Evolutionary conservation across 768 basidiomycete species (phyloP).

Genomic region (Russula ochroleuca): DNA sequence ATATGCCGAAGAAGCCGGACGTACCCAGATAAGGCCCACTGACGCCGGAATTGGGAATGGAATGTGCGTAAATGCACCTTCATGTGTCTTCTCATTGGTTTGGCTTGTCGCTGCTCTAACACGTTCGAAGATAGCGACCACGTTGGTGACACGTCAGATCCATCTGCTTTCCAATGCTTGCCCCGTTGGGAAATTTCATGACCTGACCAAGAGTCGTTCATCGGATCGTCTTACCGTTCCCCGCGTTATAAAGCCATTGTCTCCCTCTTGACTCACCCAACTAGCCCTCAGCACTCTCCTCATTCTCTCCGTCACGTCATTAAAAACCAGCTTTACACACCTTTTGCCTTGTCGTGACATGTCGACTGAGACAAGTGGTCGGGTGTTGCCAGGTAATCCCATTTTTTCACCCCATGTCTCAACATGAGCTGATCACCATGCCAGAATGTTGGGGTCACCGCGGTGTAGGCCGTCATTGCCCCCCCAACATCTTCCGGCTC

Average conservation of each 20-base stretch:
- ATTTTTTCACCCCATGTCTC: neutral
- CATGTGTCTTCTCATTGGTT: constrained; percentile 22
- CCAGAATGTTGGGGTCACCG: constrained; percentile 80
- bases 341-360: neutral
- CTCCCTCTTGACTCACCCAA: neutral
- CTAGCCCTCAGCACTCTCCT: neutral
- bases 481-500: constrained; percentile 9
- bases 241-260: constrained; percentile 8
- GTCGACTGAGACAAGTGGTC: neutral
- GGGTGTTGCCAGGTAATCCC: constrained; percentile 30
- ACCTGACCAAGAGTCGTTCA: neutral
- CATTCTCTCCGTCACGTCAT: neutral
- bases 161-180: neutral
- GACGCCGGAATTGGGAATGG: neutral
- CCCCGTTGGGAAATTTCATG: neutral
- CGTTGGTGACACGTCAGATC: constrained; percentile 25
- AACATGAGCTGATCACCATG: neutral
- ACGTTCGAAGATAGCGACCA: constrained; percentile 21
- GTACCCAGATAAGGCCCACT: neutral
- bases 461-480: constrained; percentile 43
- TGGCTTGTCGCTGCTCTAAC: neutral
- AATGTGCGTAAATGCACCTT: neutral
- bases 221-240: neutral
- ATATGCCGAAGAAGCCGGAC: neutral
- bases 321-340: neutral